Conservation (phyloP, 352 stramenopile genomes). For the Globisporangium sylvaticum region DNA sequence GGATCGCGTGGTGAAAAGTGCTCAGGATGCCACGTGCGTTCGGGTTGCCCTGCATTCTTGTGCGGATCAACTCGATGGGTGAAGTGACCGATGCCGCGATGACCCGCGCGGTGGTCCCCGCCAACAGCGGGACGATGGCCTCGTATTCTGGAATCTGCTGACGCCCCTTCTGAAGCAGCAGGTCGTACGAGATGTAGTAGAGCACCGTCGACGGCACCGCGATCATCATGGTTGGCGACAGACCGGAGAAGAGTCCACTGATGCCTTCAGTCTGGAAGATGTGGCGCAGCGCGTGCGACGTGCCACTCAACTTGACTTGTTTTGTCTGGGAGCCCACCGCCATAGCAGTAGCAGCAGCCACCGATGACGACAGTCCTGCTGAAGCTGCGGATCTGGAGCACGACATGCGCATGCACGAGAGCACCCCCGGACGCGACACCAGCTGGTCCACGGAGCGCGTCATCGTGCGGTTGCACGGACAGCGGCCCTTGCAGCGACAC, state of each 20-base stretch:
- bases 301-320: constrained; percentile 41
- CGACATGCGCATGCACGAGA: constrained; percentile 46
- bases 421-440: constrained; percentile 15
- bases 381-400: constrained; percentile 14
- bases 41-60: constrained; percentile 69
- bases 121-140: constrained; percentile 52
- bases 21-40: constrained; percentile 23
- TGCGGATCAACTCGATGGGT: constrained; percentile 87
- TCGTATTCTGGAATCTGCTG: constrained; percentile 31
- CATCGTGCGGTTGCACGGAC: constrained; percentile 47
- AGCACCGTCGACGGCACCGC: constrained; percentile 92
- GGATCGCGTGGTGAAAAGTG: constrained; percentile 59
- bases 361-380: neutral
- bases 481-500: constrained; percentile 46
- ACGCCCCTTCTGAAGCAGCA: constrained; percentile 54
- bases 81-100: constrained; percentile 78
- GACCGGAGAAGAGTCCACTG: constrained; percentile 77
- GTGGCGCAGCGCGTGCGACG: constrained; percentile 60
- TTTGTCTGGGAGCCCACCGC: constrained; percentile 11
- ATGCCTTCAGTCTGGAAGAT: constrained; percentile 83
- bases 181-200: constrained; percentile 95
- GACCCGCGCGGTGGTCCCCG: constrained; percentile 61
- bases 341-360: neutral
- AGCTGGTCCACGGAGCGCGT: constrained; percentile 48
- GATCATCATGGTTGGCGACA: constrained; percentile 91